A percentile compares a stretch with the other conserved stretches of the same genome.
These are phyloP conservation scores for Ogataea salicorniae DNA, from an alignment of 805 yeast genomes.

Conservation along the genomic window DNA sequence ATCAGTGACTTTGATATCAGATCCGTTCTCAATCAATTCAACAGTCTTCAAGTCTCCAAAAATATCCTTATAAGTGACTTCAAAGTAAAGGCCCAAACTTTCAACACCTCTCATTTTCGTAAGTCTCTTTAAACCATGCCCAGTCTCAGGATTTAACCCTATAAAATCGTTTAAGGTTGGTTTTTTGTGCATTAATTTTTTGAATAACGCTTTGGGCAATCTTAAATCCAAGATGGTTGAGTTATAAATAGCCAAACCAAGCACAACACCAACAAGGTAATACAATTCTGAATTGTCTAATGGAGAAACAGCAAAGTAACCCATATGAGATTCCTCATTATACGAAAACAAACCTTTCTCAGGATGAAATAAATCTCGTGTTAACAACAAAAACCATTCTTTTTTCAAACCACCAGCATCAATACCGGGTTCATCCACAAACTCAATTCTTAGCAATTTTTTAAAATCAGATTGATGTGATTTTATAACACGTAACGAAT, in stretches of 20 bases:
- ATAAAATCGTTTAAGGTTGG: conserved; percentile 58
- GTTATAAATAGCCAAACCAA: conserved; percentile 89
- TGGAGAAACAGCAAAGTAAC: conserved; percentile 67
- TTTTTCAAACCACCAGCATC: conserved; percentile 94
- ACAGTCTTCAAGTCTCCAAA: conserved; percentile 39
- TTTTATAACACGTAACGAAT: conserved; percentile 64
- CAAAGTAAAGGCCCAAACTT: conserved; percentile 53
- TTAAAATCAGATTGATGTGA: conserved; percentile 54
- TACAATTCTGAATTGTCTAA: conserved; percentile 49
- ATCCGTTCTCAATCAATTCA: conserved; percentile 59
- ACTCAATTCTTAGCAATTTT: conserved; percentile 73
- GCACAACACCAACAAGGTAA: conserved; percentile 74
- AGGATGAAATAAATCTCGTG: conserved; percentile 65
- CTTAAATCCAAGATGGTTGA: conserved; percentile 78
- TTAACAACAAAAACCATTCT: conserved; percentile 85
- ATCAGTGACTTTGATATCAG: conserved; percentile 46
- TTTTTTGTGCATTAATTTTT: conserved; percentile 56
- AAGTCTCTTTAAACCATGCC: conserved; percentile 42
- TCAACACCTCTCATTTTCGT: conserved; percentile 41
- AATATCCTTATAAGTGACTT: conserved; percentile 49
- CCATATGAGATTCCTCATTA: conserved; percentile 60
- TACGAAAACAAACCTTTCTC: conserved; percentile 60
- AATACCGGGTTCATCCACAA: conserved; percentile 83
- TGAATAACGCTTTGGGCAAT: conserved; percentile 74
- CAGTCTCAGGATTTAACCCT: conserved; percentile 66